Conservation (phyloP, 2,329 filamentous ascomycete genomes). For the Neurospora sp. region DNA sequence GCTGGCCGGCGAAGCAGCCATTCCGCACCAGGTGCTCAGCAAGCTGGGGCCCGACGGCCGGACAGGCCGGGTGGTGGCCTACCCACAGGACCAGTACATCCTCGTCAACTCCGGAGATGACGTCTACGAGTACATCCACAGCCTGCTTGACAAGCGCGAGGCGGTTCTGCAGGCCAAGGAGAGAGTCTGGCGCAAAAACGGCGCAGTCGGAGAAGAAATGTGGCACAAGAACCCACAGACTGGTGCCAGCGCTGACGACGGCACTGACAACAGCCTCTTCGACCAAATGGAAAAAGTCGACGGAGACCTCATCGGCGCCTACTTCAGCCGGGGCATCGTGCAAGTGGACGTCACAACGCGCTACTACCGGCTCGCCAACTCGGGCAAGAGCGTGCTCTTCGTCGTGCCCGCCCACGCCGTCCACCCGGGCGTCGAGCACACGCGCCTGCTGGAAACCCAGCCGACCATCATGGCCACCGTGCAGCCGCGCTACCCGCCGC, state of each 20-base stretch:
- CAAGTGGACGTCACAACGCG: constrained; percentile 39
- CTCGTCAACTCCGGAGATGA: constrained; percentile 46
- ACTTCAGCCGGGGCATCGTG: constrained; percentile 34
- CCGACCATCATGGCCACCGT: constrained; percentile 29
- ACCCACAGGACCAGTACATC: constrained; percentile 46
- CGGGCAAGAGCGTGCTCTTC: constrained; percentile 39
- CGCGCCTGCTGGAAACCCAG: constrained; percentile 33
- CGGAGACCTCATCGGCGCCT: constrained; percentile 8
- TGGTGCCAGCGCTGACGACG: constrained; percentile 5
- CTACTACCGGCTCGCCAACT: constrained; percentile 41
- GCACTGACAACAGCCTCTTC: constrained; percentile 16
- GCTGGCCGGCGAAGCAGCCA: constrained; percentile 38
- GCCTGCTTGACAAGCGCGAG: constrained; percentile 37
- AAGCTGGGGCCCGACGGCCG: constrained; percentile 41
- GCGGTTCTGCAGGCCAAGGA: constrained; percentile 23
- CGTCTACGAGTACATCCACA: constrained; percentile 36
- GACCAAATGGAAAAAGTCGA: constrained; percentile 18
- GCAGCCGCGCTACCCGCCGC: constrained; percentile 20
- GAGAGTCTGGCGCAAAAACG: constrained; percentile 24
- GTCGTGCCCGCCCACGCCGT: constrained; percentile 39
- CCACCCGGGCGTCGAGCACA: constrained; percentile 35
- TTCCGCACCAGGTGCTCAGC: constrained; percentile 43
- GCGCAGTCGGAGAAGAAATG: constrained; percentile 29
- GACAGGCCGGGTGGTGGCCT: constrained; percentile 42
- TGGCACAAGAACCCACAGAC: not conserved